Base-by-base conservation (phyloP, 2,329 filamentous ascomycete species). In the Trichoderma polysporum region DNA sequence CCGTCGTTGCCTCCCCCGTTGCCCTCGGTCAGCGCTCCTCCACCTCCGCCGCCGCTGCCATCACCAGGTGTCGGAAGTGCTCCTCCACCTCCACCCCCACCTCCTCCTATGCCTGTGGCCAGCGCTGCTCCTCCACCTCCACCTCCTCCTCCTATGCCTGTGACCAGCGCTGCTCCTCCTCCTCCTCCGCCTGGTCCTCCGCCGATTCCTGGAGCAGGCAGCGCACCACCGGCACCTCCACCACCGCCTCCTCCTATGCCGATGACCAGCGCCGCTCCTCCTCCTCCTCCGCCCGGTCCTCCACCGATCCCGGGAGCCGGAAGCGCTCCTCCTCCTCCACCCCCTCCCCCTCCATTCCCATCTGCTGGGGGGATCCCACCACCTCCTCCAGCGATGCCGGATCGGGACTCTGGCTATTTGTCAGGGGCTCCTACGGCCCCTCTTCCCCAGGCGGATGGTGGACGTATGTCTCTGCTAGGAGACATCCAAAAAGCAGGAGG, bases 401-500 rank as follows among this genome's bases (percentile, higher is more conserved):
- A 81, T 77, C 84, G 79, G 80, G 88, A 83, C 79, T 88, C 79
- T 68, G 86, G 80, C 66, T 86, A 88, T 76, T 80, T 83, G 4
- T 84, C 86, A 2, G 82, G 85, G 29, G 81, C 82, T 1, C 84
- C 87, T 2, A 78, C 81, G 74, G 81, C 74, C 54, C 70, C 78
- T 3, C 70, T 82, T 15, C 80, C 84, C 3, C 69, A 77, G 12
- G 78, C 77, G 12, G 83, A 83, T 41, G 69, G 78, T 61, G 78
- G 79, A 68, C 89, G 86, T 72, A 82, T 83, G 70, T 90, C 87
- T 64, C 79, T 92, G 75, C 81, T 91, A 71, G 90, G 88, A 52
- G 87, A 90, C 74, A 95, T 95, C 70, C 89, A 91, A 70, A 87
- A 87, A 59, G 86, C 88, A 15, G 88, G 88, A 49, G 88, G 88